Percentiles rank a stretch among this genome's conserved stretches.
phyloP scores from a whole-genome alignment of 106 monocot genomes.

The Hemerocallis citrina region DNA sequence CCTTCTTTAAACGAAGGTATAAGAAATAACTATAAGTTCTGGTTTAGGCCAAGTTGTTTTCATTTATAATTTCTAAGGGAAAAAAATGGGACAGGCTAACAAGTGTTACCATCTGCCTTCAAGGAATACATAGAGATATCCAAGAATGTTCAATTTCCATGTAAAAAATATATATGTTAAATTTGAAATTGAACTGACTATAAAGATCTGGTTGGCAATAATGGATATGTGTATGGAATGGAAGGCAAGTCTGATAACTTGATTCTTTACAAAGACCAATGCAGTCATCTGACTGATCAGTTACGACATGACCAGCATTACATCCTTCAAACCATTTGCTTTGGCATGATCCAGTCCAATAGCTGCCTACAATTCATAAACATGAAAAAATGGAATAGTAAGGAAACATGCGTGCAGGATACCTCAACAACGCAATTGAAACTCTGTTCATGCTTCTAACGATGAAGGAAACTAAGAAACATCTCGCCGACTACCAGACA shows the following conservation, averaged over 20 bases:
- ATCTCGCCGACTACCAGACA: too few relatives aligned
- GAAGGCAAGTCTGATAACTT: conserved; percentile 58
- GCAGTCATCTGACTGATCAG: conserved; percentile 65
- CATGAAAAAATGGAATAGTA: neutral
- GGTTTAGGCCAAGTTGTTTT: too few relatives aligned
- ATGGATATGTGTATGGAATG: conserved; percentile 68
- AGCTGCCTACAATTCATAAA: conserved; percentile 43
- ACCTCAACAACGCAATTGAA: neutral
- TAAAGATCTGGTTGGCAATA: conserved; percentile 71
- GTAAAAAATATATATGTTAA: too few relatives aligned
- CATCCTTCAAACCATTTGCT: conserved; percentile 87
- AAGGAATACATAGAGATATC: too few relatives aligned
- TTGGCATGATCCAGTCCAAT: conserved; percentile 72
- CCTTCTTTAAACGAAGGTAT: too few relatives aligned
- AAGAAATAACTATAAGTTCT: too few relatives aligned
- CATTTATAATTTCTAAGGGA: too few relatives aligned
- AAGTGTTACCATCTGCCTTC: neutral
- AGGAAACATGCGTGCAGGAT: neutral
- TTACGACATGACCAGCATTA: conserved; percentile 25
- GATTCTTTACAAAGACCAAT: conserved; percentile 51
- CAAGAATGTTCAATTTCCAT: too few relatives aligned
- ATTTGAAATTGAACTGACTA: too few relatives aligned
- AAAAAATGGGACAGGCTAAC: neutral
- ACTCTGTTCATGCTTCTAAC: neutral
- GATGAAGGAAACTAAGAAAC: too few relatives aligned